Evolutionary conservation across 2,329 filamentous ascomycete species (phyloP), one percentile per base, ranked within the genome.

Genomic region (Colletotrichum limetticola): DNA sequence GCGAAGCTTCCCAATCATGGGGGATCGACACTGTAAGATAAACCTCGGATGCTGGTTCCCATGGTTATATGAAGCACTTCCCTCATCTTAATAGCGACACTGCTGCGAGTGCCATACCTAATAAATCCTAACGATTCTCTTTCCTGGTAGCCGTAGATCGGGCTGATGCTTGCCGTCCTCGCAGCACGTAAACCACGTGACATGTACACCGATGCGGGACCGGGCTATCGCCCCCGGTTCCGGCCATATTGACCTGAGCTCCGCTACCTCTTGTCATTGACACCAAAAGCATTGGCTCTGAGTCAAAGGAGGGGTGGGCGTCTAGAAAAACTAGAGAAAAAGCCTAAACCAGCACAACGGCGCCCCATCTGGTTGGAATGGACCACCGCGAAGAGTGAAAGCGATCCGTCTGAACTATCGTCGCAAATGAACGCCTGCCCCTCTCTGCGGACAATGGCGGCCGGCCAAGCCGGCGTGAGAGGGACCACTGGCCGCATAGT

Each of bases 391-490:
- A 42, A 37, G 22, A 73, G n/a, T 12, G 32, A 24, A 46, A 55
- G 46, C 19, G 30, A 49, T 60, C 60, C 66, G 55, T 71, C 71
- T 71, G 71, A 71, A 73, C 61, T 28, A 19, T 61, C 56, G 22
- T 66, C 71, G 56, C 56, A 57, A 72, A 53, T n/a, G 35, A 28
- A 37, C 24, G 32, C 16, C 30, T 57, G 30, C 28, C 65, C 24
- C 46, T 46, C 57, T 28, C 32, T 16, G 49, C 24, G 61, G n/a
- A 52, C 62, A 19, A 72, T 24, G 35, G 59, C 32, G 52, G 62
- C 70, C 73, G 70, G 70, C 73, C 66, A 74, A 70, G 60, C 71
- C 71, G 71, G 73, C 53, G 32, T 32, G 16, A 67, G 52, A 30
- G 46, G 70, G 57, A 52, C 58, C 61, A 74, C 66, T 74, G 61